Base-by-base conservation (phyloP, 1,284 basidiomycete genomes). In the Boletus sp. region DNA sequence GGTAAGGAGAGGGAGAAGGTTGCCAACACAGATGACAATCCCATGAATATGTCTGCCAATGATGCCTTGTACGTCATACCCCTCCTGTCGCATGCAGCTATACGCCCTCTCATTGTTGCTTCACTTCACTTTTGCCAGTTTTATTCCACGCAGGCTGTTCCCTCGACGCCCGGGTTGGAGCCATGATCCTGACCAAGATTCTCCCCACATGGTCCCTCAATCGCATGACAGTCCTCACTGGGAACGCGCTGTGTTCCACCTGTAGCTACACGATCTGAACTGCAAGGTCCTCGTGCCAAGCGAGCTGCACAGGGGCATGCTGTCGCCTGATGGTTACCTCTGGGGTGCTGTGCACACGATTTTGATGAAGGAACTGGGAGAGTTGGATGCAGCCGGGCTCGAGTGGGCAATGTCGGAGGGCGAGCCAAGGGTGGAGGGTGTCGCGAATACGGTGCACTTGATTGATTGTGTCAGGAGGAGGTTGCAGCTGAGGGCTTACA, bases 271-370 rank as follows among this genome's bases (percentile, higher is more conserved):
- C 27, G 39, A 61, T 22, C 58, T 58, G 0, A 45, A 62, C 0
- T 67, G 69, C 0, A 46, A 55, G 6, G 0, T 1, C 4, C 18
- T 68, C 31, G 0, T 20, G 2, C 52, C 45, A 0, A 15, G 1
- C 4, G 45, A 44, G 1, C 2, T 13, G 0, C 3, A 15, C 8
- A 33, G 4, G 1, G 68, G 69, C 2, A 78, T 73, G 55, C 58
- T 60, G 37, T 67, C 74, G 0, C 62, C 69, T 0, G 78, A 79
- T 46, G 71, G 70, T 0, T 59, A 72, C n/a, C 65, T 67, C 8
- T 82, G 79, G 81, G 79, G 77, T 20, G 76, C 72, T 0, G 78
- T 77, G 2, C 61, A 1, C 75, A 73, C 51, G 79, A 82, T 55
- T 75, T 82, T 66, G 64, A 72, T 76, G 71, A 68, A 71, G 49